Conservation (phyloP, 2,329 filamentous ascomycete species). For the Bipolaris cookei region DNA sequence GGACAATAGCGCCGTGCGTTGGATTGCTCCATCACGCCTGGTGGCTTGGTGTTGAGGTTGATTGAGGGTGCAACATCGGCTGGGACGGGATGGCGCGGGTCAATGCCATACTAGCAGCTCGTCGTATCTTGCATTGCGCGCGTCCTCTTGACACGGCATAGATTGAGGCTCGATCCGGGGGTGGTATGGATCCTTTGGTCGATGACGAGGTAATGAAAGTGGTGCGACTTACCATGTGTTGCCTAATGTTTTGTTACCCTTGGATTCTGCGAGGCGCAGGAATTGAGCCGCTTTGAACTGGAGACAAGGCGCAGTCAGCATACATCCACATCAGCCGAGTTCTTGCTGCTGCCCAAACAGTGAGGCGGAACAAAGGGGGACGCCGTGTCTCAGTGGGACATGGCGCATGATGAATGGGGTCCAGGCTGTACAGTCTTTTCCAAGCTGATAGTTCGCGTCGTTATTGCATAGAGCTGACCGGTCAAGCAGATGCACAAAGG, state of each 20-base stretch:
- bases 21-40: conserved; percentile 30
- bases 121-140: conserved; percentile 17
- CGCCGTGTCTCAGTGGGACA: conserved; percentile 33
- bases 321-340: conserved; percentile 35
- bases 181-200: conserved; percentile 30
- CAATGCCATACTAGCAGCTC: conserved; percentile 16
- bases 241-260: conserved; percentile 86
- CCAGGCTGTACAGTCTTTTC: conserved; percentile 18
- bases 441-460: conserved; percentile 35
- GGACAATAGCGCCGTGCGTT: conserved; percentile 26
- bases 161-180: conserved; percentile 24
- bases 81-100: conserved; percentile 23
- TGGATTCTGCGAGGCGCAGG: conserved; percentile 87
- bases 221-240: conserved; percentile 79
- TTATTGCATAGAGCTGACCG: conserved; percentile 33
- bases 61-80: conserved; percentile 21
- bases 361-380: conserved; percentile 42
- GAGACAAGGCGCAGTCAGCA: conserved; percentile 48
- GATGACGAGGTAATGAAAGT: conserved; percentile 15
- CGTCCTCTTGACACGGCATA: conserved; percentile 12
- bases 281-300: conserved; percentile 86
- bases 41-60: conserved; percentile 37
- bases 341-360: conserved; percentile 49
- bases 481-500: conserved; percentile 26
- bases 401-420: conserved; percentile 34